Conservation (phyloP, 1,284 basidiomycete species). For the Trichosporon inkin region DNA sequence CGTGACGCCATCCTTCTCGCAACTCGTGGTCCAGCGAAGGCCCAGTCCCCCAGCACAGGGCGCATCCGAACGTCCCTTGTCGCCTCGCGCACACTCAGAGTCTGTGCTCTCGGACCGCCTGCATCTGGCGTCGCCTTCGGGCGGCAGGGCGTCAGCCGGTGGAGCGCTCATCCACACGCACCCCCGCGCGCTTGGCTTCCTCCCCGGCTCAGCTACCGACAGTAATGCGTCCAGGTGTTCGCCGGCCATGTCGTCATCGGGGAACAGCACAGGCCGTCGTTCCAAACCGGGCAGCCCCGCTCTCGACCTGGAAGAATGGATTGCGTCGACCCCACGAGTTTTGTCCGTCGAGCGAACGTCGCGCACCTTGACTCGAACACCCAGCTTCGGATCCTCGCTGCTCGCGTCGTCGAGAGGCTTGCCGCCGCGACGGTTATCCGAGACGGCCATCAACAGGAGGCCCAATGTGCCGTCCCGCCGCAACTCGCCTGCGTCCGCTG, state of each 20-base stretch:
- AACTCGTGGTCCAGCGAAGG: constrained; percentile 28
- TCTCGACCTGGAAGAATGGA: constrained; percentile 3
- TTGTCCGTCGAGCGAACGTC: background rate
- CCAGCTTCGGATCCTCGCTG: background rate
- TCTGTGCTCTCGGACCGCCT: constrained; percentile 5
- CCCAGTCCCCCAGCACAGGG: constrained; percentile 6
- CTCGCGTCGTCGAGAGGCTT: background rate
- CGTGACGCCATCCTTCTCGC: constrained; percentile 43
- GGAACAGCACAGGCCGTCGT: constrained; percentile 3
- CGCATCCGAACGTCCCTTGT: constrained; percentile 6
- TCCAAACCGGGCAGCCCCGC: constrained; percentile 4
- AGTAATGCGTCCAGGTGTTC: constrained; percentile 3
- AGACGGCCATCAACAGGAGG: constrained; percentile 14
- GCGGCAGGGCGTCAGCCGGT: background rate
- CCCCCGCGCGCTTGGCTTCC: background rate
- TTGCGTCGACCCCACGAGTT: constrained; percentile 7
- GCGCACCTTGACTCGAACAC: constrained; percentile 5
- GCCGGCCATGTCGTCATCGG: constrained; percentile 3
- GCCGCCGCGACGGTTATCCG: constrained; percentile 13
- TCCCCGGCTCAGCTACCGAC: constrained; percentile 1
- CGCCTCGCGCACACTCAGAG: constrained; percentile 1
- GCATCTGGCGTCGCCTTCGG: background rate
- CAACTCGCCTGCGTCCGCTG: constrained; percentile 4
- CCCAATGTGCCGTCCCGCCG: constrained; percentile 10
- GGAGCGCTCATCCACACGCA: background rate